phyloP scores from a whole-genome alignment of 2,329 filamentous ascomycete species.

The Remersonia thermophila region DNA sequence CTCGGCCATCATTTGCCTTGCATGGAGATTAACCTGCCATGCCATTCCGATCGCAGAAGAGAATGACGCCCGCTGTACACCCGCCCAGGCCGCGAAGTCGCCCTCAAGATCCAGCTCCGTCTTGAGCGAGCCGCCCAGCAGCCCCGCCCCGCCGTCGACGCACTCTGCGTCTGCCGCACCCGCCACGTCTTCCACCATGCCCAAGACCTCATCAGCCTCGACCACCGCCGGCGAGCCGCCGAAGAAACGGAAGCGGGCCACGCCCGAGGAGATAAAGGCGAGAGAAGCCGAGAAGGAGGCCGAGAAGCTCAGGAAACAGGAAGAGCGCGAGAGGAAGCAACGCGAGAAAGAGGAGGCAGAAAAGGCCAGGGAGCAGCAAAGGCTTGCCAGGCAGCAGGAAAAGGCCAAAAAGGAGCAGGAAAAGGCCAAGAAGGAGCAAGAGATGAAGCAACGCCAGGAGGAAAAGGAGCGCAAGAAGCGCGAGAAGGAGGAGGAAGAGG shows the following conservation, averaged over 20 bases:
- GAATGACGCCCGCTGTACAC: slow-evolving; percentile 6
- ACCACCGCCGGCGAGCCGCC: slow-evolving; percentile 18
- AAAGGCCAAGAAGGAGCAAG: slow-evolving; percentile 14
- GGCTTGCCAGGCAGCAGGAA: slow-evolving; percentile 19
- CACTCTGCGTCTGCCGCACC: slow-evolving; percentile 25
- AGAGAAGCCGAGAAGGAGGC: slow-evolving; percentile 22
- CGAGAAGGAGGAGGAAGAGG: slow-evolving; percentile 41
- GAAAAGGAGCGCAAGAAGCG: slow-evolving; percentile 35
- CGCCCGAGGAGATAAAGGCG: slow-evolving; percentile 27
- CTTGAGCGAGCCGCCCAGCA: slow-evolving; percentile 32
- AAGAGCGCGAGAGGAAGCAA: slow-evolving; percentile 21
- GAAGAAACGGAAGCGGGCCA: slow-evolving; percentile 38
- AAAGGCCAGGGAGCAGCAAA: slow-evolving; percentile 20
- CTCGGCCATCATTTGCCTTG: too few relatives aligned
- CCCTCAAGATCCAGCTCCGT: slow-evolving; percentile 20
- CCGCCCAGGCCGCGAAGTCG: background rate
- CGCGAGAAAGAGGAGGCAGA: slow-evolving; percentile 28
- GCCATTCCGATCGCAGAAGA: slow-evolving; percentile 9
- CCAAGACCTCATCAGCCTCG: slow-evolving; percentile 7
- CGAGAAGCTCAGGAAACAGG: slow-evolving; percentile 24
- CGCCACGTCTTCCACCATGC: slow-evolving; percentile 9
- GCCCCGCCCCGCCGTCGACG: slow-evolving; percentile 25
- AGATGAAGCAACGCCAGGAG: slow-evolving; percentile 20
- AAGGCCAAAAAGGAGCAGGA: slow-evolving; percentile 23
- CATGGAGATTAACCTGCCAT: background rate